These are phyloP conservation scores for Apiotrichum siamense DNA, from an alignment of 1,284 basidiomycete genomes.

Conservation along the genomic window DNA sequence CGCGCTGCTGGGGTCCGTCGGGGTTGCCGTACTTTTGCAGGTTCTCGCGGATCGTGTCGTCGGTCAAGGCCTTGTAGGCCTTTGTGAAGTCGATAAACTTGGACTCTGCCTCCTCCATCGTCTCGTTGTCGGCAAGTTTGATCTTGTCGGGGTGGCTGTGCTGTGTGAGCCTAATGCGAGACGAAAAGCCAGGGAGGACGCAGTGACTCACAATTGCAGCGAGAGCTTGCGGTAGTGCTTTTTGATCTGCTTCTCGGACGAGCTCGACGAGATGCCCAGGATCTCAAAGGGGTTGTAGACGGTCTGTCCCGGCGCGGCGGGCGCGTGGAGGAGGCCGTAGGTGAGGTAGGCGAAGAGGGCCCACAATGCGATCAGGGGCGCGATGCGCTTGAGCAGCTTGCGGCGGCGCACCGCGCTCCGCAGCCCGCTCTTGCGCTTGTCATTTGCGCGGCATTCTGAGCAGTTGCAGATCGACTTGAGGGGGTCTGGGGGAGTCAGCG, in stretches of 20 bases:
- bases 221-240: conserved; percentile 95
- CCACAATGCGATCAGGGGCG: conserved; percentile 70
- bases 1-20: conserved; percentile 89
- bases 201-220: conserved; percentile 73
- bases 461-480: conserved; percentile 32
- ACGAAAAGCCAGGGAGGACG: neutral
- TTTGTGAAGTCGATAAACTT: conserved; percentile 93
- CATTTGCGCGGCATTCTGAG: conserved; percentile 23
- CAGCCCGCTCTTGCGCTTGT: conserved; percentile 8
- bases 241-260: conserved; percentile 87
- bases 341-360: conserved; percentile 61
- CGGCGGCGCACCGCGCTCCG: conserved; percentile 47
- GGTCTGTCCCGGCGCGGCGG: conserved; percentile 56
- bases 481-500: conserved; percentile 42
- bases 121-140: conserved; percentile 72
- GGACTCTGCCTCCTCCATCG: conserved; percentile 78
- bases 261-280: conserved; percentile 66
- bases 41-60: conserved; percentile 88
- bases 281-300: conserved; percentile 95
- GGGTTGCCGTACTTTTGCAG: conserved; percentile 89
- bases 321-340: conserved; percentile 59
- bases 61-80: conserved; percentile 96
- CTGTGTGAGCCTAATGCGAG: neutral
- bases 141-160: conserved; percentile 95
- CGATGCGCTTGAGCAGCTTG: conserved; percentile 46